Percentiles rank a stretch among this genome's conserved stretches.
Conservation (phyloP, 2,329 filamentous ascomycete species). For the Akanthomyces lecanii region DNA sequence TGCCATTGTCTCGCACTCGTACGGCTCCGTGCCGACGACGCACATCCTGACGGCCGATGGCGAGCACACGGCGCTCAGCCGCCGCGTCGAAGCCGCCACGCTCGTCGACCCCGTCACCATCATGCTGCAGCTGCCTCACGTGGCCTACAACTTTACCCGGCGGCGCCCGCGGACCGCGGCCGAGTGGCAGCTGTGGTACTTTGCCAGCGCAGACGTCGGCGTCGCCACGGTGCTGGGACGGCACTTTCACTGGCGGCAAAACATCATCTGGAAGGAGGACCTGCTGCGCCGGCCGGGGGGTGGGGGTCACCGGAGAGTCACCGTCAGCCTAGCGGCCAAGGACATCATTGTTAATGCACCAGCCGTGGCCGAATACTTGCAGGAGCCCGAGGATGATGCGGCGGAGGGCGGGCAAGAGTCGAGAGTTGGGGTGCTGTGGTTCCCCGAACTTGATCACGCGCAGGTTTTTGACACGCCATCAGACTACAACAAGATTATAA, state of each 20-base stretch:
- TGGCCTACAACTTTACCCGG: slow-evolving; percentile 67
- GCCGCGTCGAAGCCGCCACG: slow-evolving; percentile 46
- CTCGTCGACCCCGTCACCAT: slow-evolving; percentile 62
- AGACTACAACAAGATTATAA: slow-evolving; percentile 28
- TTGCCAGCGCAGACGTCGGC: slow-evolving; percentile 63
- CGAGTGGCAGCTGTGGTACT: slow-evolving; percentile 67
- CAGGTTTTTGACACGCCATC: slow-evolving; percentile 50
- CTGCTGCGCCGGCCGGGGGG: slow-evolving; percentile 33
- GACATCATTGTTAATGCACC: slow-evolving; percentile 63
- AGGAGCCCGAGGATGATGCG: slow-evolving; percentile 17
- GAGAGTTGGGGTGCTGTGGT: slow-evolving; percentile 57
- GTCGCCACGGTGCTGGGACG: slow-evolving; percentile 60
- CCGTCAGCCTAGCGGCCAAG: slow-evolving; percentile 53
- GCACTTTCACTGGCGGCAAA: slow-evolving; percentile 69
- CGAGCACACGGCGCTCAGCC: slow-evolving; percentile 33
- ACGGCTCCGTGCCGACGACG: slow-evolving; percentile 59
- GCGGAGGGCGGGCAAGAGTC: slow-evolving; percentile 19
- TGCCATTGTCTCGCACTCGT: slow-evolving; percentile 59
- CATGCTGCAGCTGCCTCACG: slow-evolving; percentile 63
- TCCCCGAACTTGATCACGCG: slow-evolving; percentile 58
- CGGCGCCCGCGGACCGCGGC: slow-evolving; percentile 53
- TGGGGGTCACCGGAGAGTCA: slow-evolving; percentile 37
- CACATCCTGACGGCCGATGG: slow-evolving; percentile 50
- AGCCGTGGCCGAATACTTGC: slow-evolving; percentile 54
- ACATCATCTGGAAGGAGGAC: slow-evolving; percentile 67